Evolutionary conservation across 371 early-diverging fungal genomes (phyloP).

Genomic region (Globomyces sp.): DNA sequence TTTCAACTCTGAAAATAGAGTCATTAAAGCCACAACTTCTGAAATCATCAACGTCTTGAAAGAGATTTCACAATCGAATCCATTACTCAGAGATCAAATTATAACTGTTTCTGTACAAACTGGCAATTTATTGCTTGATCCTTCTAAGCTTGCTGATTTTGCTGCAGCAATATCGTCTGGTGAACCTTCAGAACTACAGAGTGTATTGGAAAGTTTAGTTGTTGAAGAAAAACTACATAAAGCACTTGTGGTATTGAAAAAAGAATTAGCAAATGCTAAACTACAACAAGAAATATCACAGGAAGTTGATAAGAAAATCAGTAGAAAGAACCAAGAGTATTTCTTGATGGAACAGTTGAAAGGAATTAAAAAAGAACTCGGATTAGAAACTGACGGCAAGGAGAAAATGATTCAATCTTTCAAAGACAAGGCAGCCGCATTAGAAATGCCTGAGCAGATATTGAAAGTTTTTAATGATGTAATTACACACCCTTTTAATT

Average conservation of each 20-base stretch:
- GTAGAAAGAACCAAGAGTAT: constrained; percentile 93
- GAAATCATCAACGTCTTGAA: constrained; percentile 94
- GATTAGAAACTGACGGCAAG: constrained; percentile 94
- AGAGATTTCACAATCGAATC: constrained; percentile 90
- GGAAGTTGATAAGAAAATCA: constrained; percentile 95
- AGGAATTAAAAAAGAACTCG: constrained; percentile 96
- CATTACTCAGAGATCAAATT: constrained; percentile 95
- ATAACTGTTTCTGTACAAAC: constrained; percentile 94
- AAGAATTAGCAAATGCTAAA: constrained; percentile 94
- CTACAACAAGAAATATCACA: constrained; percentile 93
- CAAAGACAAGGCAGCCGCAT: constrained; percentile 73
- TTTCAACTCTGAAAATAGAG: constrained; percentile 76
- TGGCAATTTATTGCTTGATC: constrained; percentile 92
- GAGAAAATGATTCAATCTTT: constrained; percentile 94
- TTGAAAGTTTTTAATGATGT: constrained; percentile 94
- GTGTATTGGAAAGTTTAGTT: constrained; percentile 81
- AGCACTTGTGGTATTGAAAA: constrained; percentile 87
- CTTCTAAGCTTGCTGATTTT: constrained; percentile 93
- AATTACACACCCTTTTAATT: constrained; percentile 13
- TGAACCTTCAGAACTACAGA: constrained; percentile 84
- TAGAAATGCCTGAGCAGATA: constrained; percentile 87
- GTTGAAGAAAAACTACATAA: constrained; percentile 92
- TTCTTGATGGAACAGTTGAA: constrained; percentile 97
- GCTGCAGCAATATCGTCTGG: constrained; percentile 93
- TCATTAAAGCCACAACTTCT: constrained; percentile 90